These are phyloP conservation scores for Scytalidium lignicola DNA, from an alignment of 2,329 filamentous ascomycete species.

Conservation along the genomic window DNA sequence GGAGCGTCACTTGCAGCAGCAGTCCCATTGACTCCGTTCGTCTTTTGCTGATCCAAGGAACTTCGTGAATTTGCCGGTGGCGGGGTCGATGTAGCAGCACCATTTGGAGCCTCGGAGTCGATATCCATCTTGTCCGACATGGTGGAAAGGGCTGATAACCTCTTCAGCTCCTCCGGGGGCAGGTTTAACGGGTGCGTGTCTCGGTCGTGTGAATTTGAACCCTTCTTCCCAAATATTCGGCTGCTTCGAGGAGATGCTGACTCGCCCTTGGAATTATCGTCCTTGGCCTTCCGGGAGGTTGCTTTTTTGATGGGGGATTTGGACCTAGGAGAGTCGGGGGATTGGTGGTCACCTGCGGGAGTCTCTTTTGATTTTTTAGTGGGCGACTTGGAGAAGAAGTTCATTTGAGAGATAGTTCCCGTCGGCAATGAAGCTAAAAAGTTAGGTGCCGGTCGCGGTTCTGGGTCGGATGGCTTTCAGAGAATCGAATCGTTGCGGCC, in stretches of 20 bases:
- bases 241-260: constrained; percentile 24
- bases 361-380: constrained; percentile 28
- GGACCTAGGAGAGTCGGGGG: constrained; percentile 16
- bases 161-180: constrained; percentile 80
- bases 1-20: constrained; percentile 42
- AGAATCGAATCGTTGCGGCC: not conserved
- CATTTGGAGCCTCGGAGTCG: constrained; percentile 55
- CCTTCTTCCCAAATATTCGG: constrained; percentile 22
- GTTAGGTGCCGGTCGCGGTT: not conserved
- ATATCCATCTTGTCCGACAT: constrained; percentile 68
- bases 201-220: constrained; percentile 41
- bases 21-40: constrained; percentile 30
- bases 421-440: not conserved
- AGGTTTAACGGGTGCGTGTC: constrained; percentile 86
- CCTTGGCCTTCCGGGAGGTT: constrained; percentile 20
- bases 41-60: constrained; percentile 38
- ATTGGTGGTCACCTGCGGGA: constrained; percentile 20
- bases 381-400: constrained; percentile 29
- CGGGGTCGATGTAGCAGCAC: constrained; percentile 48
- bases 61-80: constrained; percentile 37
- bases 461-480: not conserved
- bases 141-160: constrained; percentile 63
- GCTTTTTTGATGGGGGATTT: constrained; percentile 26
- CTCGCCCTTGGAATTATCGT: constrained; percentile 20
- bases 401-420: constrained; percentile 19